Percentiles rank a stretch among this genome's conserved stretches.
Evolutionary conservation across 2,329 filamentous ascomycete species (phyloP).

Genomic region (Aspergillus eucalypticola): DNA sequence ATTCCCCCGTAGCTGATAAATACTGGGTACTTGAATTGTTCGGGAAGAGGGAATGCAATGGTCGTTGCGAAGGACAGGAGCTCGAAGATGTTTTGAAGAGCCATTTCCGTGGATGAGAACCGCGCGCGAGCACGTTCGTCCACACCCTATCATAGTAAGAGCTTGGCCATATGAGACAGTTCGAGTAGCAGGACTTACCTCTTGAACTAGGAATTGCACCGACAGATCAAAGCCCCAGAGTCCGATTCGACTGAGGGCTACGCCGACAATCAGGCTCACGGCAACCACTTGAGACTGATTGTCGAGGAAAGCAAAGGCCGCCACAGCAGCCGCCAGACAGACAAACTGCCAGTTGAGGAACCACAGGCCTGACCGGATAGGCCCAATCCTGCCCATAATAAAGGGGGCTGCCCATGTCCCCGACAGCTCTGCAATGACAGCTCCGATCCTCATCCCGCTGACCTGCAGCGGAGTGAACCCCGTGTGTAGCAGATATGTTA

Average conservation of each 20-base stretch:
- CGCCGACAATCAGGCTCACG: conserved; percentile 46
- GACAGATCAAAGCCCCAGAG: conserved; percentile 65
- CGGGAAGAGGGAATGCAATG: conserved; percentile 62
- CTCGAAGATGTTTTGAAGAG: conserved; percentile 70
- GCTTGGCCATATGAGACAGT: not conserved
- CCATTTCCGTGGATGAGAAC: conserved; percentile 69
- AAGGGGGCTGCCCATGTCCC: conserved; percentile 56
- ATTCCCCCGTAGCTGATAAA: conserved; percentile 54
- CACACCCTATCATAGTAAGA: conserved; percentile 48
- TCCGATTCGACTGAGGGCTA: conserved; percentile 60
- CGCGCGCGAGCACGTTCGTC: conserved; percentile 59
- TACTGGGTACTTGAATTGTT: conserved; percentile 65
- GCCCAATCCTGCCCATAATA: conserved; percentile 55
- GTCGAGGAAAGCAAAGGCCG: conserved; percentile 43
- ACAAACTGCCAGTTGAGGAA: conserved; percentile 67
- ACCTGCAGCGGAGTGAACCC: conserved; percentile 53
- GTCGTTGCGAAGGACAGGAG: conserved; percentile 66
- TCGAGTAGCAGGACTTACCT: conserved; percentile 42
- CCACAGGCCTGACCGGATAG: conserved; percentile 70
- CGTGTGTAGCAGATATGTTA: conserved; percentile 55
- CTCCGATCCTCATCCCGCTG: conserved; percentile 49
- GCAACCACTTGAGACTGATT: conserved; percentile 42
- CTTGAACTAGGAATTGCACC: conserved; percentile 62
- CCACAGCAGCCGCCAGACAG: conserved; percentile 52
- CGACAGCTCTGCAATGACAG: conserved; percentile 55